phyloP scores from a whole-genome alignment of 2,329 filamentous ascomycete genomes.

The Aspergillus glaucus region DNA sequence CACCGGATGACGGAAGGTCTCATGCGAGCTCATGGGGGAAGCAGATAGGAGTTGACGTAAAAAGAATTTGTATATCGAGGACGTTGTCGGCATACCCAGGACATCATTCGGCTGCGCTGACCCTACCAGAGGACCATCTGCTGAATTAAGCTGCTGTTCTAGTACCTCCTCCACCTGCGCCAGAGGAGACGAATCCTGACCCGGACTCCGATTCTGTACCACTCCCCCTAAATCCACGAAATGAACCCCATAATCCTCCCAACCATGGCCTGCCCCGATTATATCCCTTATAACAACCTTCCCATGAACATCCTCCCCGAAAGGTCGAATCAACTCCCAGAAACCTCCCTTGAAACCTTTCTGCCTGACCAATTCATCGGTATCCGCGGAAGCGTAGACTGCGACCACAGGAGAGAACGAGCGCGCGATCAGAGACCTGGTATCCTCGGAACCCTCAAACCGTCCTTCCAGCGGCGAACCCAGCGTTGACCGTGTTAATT shows the following conservation, averaged over 20 bases:
- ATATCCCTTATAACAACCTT: constrained; percentile 90
- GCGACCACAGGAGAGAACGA: constrained; percentile 87
- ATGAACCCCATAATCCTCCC: constrained; percentile 84
- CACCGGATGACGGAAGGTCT: constrained; percentile 91
- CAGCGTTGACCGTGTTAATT: constrained; percentile 42
- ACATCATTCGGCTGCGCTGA: constrained; percentile 25
- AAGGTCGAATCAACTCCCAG: constrained; percentile 79
- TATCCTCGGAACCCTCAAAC: constrained; percentile 49
- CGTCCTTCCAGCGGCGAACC: constrained; percentile 48
- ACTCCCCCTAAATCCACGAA: constrained; percentile 62
- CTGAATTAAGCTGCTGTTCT: constrained; percentile 69
- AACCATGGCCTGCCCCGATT: constrained; percentile 71
- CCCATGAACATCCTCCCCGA: constrained; percentile 79
- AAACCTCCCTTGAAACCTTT: constrained; percentile 83
- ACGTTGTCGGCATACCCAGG: constrained; percentile 43
- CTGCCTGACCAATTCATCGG: constrained; percentile 67
- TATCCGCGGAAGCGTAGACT: constrained; percentile 79
- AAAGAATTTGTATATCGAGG: constrained; percentile 80
- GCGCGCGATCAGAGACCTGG: constrained; percentile 63
- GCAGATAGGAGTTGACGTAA: constrained; percentile 76
- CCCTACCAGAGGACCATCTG: constrained; percentile 50
- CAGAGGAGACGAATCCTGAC: constrained; percentile 28
- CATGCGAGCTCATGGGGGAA: constrained; percentile 71
- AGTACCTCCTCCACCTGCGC: constrained; percentile 73
- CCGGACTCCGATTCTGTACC: constrained; percentile 27